A percentile compares a stretch with the other conserved stretches of the same genome.
Conservation (phyloP, 2,329 filamentous ascomycete genomes). For the Lasiodiplodia gonubiensis region DNA sequence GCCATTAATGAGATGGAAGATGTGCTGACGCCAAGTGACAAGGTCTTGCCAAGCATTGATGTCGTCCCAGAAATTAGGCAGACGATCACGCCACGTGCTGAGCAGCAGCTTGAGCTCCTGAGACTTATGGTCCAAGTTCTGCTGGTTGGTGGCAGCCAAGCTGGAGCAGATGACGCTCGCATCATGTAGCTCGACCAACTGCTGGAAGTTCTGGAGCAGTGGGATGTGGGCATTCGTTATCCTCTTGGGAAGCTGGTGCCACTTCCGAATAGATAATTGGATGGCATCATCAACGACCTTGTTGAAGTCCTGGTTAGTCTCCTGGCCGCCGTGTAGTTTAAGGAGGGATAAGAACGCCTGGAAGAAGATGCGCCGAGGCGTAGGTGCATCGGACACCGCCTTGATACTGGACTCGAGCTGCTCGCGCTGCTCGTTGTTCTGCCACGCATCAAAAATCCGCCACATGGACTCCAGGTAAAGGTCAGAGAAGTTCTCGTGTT, state of each 20-base stretch:
- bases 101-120: slow-evolving; percentile 93
- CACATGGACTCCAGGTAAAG: slow-evolving; percentile 93
- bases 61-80: slow-evolving; percentile 99
- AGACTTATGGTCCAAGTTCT: slow-evolving; percentile 91
- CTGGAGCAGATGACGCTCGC: slow-evolving; percentile 96
- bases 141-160: slow-evolving; percentile 79
- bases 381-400: slow-evolving; percentile 96
- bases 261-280: slow-evolving; percentile 95
- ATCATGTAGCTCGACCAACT: slow-evolving; percentile 95
- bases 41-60: slow-evolving; percentile 99
- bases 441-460: slow-evolving; percentile 96
- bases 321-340: slow-evolving; percentile 89
- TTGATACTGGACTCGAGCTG: slow-evolving; percentile 93
- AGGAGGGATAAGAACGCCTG: slow-evolving; percentile 97
- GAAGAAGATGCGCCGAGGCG: slow-evolving; percentile 92
- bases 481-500: slow-evolving; percentile 98
- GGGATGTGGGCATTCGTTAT: slow-evolving; percentile 96
- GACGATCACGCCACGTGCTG: slow-evolving; percentile 90
- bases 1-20: slow-evolving; percentile 95
- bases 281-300: slow-evolving; percentile 95
- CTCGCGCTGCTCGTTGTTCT: slow-evolving; percentile 81
- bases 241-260: slow-evolving; percentile 94
- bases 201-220: slow-evolving; percentile 95
- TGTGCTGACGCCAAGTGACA: slow-evolving; percentile 99
- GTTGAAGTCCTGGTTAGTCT: slow-evolving; percentile 79